These are phyloP conservation scores for Lasiodiplodia sp. DNA, from an alignment of 2,329 filamentous ascomycete genomes.

Conservation along the genomic window DNA sequence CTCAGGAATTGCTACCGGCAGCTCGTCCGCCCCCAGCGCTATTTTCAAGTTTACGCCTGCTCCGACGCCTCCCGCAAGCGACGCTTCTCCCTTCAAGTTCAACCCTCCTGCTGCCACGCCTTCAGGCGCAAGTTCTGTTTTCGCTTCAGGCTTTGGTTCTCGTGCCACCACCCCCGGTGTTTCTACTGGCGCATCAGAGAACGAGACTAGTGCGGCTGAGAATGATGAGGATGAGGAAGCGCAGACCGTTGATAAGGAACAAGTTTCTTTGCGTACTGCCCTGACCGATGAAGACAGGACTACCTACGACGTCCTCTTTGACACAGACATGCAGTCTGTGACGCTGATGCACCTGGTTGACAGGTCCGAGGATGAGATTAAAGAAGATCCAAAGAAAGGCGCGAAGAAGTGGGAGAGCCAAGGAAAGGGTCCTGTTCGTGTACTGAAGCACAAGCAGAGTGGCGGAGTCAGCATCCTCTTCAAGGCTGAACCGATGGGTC, in stretches of 20 bases:
- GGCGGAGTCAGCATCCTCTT: slow-evolving; percentile 44
- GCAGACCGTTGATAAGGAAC: slow-evolving; percentile 37
- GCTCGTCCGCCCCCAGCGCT: slow-evolving; percentile 1
- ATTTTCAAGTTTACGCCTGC: slow-evolving; percentile 27
- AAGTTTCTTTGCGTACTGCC: slow-evolving; percentile 34
- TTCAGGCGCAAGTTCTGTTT: slow-evolving; percentile 20
- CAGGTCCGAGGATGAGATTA: slow-evolving; percentile 35
- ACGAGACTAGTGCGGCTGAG: slow-evolving; percentile 39
- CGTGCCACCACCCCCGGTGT: slow-evolving; percentile 44
- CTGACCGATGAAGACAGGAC: slow-evolving; percentile 44
- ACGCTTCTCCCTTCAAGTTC: slow-evolving; percentile 30
- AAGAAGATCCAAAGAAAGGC: slow-evolving; percentile 34
- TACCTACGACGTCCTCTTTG: slow-evolving; percentile 44
- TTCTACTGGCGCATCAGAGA: slow-evolving; percentile 38
- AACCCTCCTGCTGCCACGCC: slow-evolving; percentile 25
- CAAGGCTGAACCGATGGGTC: slow-evolving; percentile 41
- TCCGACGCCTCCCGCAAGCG: slow-evolving; percentile 23
- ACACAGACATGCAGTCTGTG: slow-evolving; percentile 15
- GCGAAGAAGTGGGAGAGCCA: slow-evolving; percentile 43
- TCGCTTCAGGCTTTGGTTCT: slow-evolving; percentile 35
- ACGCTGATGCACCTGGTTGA: slow-evolving; percentile 39
- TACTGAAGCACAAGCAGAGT: slow-evolving; percentile 46
- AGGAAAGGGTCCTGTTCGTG: slow-evolving; percentile 44
- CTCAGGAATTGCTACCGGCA: slow-evolving; percentile 33
- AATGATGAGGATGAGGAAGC: slow-evolving; percentile 40